Conservation (phyloP, 371 early-diverging fungal species). For the Rhizopus stolonifer region DNA sequence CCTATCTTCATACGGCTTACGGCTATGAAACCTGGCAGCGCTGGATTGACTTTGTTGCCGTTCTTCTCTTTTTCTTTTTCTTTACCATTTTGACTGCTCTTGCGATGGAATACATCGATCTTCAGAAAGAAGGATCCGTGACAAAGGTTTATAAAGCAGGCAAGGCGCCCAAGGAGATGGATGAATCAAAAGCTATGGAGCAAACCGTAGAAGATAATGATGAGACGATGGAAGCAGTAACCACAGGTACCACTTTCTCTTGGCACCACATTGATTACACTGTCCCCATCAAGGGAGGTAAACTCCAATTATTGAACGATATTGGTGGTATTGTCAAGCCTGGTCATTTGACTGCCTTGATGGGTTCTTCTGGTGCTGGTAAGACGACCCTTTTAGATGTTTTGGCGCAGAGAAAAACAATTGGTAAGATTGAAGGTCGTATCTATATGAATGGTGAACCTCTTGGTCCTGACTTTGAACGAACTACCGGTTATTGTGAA, state of each 20-base stretch:
- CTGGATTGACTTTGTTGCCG: conserved; percentile 63
- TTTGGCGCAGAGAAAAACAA: conserved; percentile 76
- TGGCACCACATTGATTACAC: conserved; percentile 62
- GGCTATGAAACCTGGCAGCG: conserved; percentile 42
- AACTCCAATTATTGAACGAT: conserved; percentile 51
- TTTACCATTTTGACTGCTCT: conserved; percentile 53
- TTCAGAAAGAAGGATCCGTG: conserved; percentile 53
- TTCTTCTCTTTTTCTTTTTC: conserved; percentile 54
- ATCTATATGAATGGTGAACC: conserved; percentile 66
- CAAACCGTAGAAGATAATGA: conserved; percentile 26
- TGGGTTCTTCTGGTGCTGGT: conserved; percentile 89
- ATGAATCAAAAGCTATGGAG: conserved; percentile 20
- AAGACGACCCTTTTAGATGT: conserved; percentile 90
- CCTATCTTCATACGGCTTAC: conserved; percentile 47
- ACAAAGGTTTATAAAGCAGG: conserved; percentile 58
- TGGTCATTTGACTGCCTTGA: conserved; percentile 73
- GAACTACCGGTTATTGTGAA: conserved; percentile 79
- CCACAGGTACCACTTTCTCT: conserved; percentile 54
- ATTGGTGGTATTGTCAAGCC: conserved; percentile 59
- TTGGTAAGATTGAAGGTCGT: conserved; percentile 73
- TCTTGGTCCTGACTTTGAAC: conserved; percentile 61
- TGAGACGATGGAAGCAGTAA: conserved; percentile 36
- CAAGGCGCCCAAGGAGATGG: conserved; percentile 28
- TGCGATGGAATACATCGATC: conserved; percentile 55
- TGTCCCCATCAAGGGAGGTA: conserved; percentile 59